Evolutionary conservation across 192 early-diverging fungal species (phyloP), one percentile per base, ranked within the genome.

Genomic region (Rhizophagus clarus): DNA sequence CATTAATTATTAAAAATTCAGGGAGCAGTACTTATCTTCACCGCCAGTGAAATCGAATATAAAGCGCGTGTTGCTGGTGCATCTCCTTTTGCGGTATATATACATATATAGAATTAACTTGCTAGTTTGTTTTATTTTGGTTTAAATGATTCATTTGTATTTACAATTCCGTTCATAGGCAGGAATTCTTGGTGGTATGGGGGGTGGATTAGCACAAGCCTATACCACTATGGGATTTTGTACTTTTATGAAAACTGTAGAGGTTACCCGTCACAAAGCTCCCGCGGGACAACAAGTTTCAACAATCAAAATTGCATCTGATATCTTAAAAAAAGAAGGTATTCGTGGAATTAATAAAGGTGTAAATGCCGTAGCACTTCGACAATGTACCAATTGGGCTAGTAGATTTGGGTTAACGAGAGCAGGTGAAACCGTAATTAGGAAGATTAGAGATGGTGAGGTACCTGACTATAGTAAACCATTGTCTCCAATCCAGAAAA

Each of bases 171-270:
- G 0, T 80, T 77, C 9, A 74, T 81, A 88, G 88, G 91, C 94
- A n/a, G 97, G 97, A 75, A 91, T 97, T 66, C 67, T 96, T 49
- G 97, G 96, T 72, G 98, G 98, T 26, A 95, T 98, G 91, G 95
- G 89, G 70, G 98, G 97, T 75, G 98, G 98, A 81, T 87, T 97
- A 42, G 93, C 94, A 24, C 96, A 97, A 88, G 96, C 97, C 0
- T 99, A 98, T 88, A 93, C 96, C 62, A 99, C 98, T 28, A 99
- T 99, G 98, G 98, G 98, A n/a, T 98, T 98, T 87, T 98, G 97
- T 85, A 99, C 97, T 0, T 98, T 98, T 86, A 98, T 99, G 97
- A 96, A 97, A 89, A 98, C 97, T 4, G 94, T 95, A n/a, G 98
- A 99, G 81, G 97, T 99, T 42, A 99, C 98, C 9, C 92, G 97